Evolutionary conservation across 2,329 filamentous ascomycete genomes (phyloP).

Genomic region (Diaporthe ilicicola): DNA sequence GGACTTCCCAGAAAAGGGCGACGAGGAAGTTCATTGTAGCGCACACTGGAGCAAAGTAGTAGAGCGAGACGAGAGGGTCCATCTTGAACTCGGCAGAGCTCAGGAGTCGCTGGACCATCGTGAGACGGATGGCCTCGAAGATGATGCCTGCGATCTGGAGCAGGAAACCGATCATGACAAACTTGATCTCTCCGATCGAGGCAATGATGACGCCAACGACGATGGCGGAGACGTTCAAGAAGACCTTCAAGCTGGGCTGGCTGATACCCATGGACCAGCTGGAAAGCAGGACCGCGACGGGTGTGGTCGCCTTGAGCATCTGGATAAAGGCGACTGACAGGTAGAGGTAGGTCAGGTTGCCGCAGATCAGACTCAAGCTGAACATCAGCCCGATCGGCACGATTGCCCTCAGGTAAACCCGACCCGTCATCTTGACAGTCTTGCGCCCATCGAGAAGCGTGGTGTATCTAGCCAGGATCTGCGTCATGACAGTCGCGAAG

Average conservation of each 20-base stretch:
- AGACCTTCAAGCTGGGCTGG: conserved; percentile 83
- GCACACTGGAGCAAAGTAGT: conserved; percentile 89
- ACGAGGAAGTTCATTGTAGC: conserved; percentile 82
- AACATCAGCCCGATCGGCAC: conserved; percentile 96
- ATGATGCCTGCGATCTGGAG: conserved; percentile 81
- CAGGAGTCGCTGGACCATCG: conserved; percentile 84
- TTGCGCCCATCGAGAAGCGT: conserved; percentile 91
- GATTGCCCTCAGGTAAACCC: conserved; percentile 91
- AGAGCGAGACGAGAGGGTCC: conserved; percentile 87
- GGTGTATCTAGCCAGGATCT: conserved; percentile 90
- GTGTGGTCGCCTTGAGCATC: conserved; percentile 99
- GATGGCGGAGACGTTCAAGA: conserved; percentile 94
- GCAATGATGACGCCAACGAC: conserved; percentile 95
- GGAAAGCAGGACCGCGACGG: conserved; percentile 89
- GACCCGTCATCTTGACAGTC: conserved; percentile 95
- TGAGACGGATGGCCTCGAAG: conserved; percentile 84
- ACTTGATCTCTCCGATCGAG: conserved; percentile 94
- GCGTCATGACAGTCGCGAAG: conserved; percentile 94
- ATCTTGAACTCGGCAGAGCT: conserved; percentile 90
- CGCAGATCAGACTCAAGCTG: conserved; percentile 94
- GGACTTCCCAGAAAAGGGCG: conserved; percentile 78
- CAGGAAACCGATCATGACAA: conserved; percentile 81
- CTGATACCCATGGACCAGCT: conserved; percentile 89
- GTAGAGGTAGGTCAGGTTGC: conserved; percentile 95
- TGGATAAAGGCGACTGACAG: conserved; percentile 97